A percentile compares a stretch with the other conserved stretches of the same genome.
Conservation (phyloP, 2,329 filamentous ascomycete genomes). For the Aspergillus sp. region DNA sequence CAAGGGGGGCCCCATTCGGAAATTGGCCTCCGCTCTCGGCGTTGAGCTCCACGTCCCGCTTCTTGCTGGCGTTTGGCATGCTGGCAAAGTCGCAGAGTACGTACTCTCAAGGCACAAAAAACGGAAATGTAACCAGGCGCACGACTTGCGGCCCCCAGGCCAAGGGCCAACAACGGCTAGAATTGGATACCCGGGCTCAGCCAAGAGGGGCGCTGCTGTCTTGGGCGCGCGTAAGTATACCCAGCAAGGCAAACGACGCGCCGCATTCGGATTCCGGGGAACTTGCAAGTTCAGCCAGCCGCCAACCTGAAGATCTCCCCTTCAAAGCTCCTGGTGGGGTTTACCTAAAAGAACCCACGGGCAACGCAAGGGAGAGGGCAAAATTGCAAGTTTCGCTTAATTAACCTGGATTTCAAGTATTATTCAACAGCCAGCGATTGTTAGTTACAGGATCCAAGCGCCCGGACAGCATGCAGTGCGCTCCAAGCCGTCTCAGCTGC, state of each 20-base stretch:
- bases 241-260: not conserved
- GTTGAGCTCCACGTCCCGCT: slow-evolving; percentile 12
- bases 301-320: not conserved
- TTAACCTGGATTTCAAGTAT: slow-evolving; percentile 1
- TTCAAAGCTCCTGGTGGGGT: not conserved
- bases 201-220: not conserved
- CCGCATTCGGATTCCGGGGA: not conserved
- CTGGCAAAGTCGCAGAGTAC: not conserved
- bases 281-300: not conserved
- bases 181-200: not conserved
- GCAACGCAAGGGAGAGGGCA: slow-evolving; percentile 6
- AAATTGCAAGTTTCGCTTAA: not conserved
- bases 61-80: not conserved
- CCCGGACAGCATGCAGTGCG: slow-evolving; percentile 20
- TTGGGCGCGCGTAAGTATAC: not conserved
- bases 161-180: not conserved
- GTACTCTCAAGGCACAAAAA: not conserved
- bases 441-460: slow-evolving; percentile 10
- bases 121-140: not conserved
- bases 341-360: slow-evolving; percentile 5
- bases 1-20: slow-evolving; percentile 12
- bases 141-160: too few relatives aligned
- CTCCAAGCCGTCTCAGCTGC: slow-evolving; percentile 18
- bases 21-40: slow-evolving; percentile 21
- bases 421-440: not conserved